Evolutionary conservation across 1,284 basidiomycete species (phyloP), one percentile per base, ranked within the genome.

Genomic region (Vanrija humicola): DNA sequence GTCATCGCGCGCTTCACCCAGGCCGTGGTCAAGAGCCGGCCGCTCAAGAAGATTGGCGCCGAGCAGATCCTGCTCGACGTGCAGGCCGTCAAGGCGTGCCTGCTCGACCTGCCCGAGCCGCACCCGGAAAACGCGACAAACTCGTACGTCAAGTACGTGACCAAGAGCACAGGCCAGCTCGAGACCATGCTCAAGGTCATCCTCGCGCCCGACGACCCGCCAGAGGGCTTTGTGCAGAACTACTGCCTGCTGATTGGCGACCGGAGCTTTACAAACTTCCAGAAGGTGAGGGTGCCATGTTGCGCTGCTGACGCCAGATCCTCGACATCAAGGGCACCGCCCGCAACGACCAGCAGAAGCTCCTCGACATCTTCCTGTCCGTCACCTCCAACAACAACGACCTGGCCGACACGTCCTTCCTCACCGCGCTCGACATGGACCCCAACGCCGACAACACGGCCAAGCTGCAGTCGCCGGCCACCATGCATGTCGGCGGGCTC

Each of bases 161-260:
- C 83, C 26, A 93, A 90, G 65, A 86, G 83, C 47, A 87, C 89
- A 0, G 84, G 86, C 5, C 82, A 86, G 55, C 76, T 97, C 46
- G 94, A 98, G 73, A 89, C 90, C 2, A 79, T 98, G 65, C 82
- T 98, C 57, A 96, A 98, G 75, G 90, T 95, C 54, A 88, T 97
- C 58, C 85, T 96, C 21, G 91, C 90, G 0, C 92, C 91, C 1
- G 88, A 87, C 58, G 89, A 93, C 65, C 90, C 92, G n/a, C 79
- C 88, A 0, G 89, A 93, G 73, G 90, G 88, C 4, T 97, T 97
- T 69, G 90, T 97, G 55, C 81, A 93, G 54, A 95, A 95, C 69
- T 96, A 97, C 69, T 91, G 90, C 12, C 81, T 96, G 23, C 81
- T 95, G 52, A 89, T 97, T 58, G 90, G 90, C 21, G 93, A 96